Evolutionary conservation across 169 alveolate genomes (phyloP).

Genomic region (Cryptosporidium ubiquitum): DNA sequence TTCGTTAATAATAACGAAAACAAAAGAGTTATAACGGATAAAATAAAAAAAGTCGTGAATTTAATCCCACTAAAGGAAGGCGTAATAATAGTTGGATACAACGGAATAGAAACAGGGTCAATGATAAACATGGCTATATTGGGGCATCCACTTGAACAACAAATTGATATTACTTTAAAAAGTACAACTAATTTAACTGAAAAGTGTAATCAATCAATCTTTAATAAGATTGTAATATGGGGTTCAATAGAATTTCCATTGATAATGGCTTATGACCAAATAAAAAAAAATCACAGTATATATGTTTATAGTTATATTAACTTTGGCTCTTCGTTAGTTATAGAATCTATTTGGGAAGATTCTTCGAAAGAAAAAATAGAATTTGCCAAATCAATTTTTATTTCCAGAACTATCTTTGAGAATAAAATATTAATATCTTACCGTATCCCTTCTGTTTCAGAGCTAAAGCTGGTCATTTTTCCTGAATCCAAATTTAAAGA

Average conservation of each 20-base stretch:
- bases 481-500: not conserved
- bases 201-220: not conserved
- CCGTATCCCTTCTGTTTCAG: constrained; percentile 6
- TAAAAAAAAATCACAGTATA: constrained; percentile 12
- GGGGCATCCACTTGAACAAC: constrained; percentile 48
- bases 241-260: constrained; percentile 43
- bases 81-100: constrained; percentile 26
- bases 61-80: constrained; percentile 41
- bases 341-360: constrained; percentile 16
- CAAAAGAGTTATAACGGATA: not conserved
- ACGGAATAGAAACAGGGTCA: not conserved
- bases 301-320: not conserved
- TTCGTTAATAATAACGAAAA: not conserved
- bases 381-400: constrained; percentile 16
- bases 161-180: not conserved
- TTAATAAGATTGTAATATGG: constrained; percentile 12
- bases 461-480: not conserved
- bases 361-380: constrained; percentile 12
- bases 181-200: not conserved
- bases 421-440: not conserved
- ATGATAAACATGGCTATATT: not conserved
- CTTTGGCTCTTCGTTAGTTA: not conserved
- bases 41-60: not conserved
- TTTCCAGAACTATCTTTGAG: constrained; percentile 9
- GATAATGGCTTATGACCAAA: constrained; percentile 18